A percentile compares a stretch with the other conserved stretches of the same genome.
Conservation (phyloP, 805 yeast genomes). For the Metschnikowia vanudenii region DNA sequence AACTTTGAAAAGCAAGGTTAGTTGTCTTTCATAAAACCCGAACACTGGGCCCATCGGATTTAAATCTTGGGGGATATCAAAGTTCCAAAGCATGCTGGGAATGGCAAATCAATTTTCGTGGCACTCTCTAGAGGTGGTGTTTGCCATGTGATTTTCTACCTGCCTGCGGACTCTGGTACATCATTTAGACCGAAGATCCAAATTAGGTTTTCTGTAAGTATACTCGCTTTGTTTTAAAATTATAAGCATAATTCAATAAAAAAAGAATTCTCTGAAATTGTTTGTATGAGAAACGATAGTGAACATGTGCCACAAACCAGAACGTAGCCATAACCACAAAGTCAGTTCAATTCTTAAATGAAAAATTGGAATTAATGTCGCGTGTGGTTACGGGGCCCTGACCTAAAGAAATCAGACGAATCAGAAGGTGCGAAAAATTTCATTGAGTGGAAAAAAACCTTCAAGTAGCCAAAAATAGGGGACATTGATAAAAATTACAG, state of each 20-base stretch:
- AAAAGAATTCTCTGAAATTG: no score
- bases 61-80: conserved; percentile 21
- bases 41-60: neutral
- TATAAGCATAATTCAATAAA: no score
- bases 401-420: conserved; percentile 3
- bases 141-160: conserved; percentile 9
- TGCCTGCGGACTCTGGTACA: conserved; percentile 7
- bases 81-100: neutral
- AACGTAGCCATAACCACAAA: no score
- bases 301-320: no score
- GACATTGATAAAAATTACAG: neutral
- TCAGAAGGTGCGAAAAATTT: conserved; percentile 6
- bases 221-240: neutral
- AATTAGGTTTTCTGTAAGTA: neutral
- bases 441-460: neutral
- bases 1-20: conserved; percentile 48
- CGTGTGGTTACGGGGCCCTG: neutral
- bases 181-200: conserved; percentile 2
- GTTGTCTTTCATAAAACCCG: neutral
- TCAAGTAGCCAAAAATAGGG: neutral
- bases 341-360: no score
- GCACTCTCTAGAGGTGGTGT: conserved; percentile 15
- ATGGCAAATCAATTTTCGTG: neutral
- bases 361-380: neutral
- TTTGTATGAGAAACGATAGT: no score